Percentiles rank a stretch among this genome's conserved stretches.
These are phyloP conservation scores for Aspergillus neotritici DNA, from an alignment of 2,329 filamentous ascomycete genomes.

Conservation along the genomic window DNA sequence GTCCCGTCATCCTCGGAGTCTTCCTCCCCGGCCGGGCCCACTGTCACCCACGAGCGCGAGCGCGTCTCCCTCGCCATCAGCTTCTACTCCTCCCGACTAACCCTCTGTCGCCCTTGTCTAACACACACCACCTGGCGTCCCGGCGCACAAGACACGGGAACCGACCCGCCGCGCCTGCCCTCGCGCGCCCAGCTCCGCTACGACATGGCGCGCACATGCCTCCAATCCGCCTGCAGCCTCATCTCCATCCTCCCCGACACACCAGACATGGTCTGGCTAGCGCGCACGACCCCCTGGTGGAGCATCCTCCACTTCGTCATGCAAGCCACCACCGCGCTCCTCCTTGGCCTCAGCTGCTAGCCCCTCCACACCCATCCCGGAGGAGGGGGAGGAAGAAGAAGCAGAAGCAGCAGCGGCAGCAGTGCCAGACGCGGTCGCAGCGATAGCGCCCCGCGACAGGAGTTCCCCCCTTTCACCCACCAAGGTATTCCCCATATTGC, in stretches of 20 bases:
- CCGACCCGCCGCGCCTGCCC: slow-evolving; percentile 6
- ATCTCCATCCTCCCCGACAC: slow-evolving; percentile 35
- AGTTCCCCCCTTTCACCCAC: no score
- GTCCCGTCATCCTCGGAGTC: slow-evolving; percentile 8
- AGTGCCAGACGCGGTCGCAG: no score
- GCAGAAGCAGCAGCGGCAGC: no score
- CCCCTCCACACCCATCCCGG: not conserved
- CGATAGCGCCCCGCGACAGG: no score
- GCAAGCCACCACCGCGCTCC: slow-evolving; percentile 38
- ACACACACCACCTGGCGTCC: slow-evolving; percentile 20
- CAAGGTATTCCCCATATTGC: no score
- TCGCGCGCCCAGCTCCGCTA: slow-evolving; percentile 9
- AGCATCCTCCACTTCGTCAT: slow-evolving; percentile 40
- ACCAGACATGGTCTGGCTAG: slow-evolving; percentile 30
- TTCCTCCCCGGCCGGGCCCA: slow-evolving; percentile 11
- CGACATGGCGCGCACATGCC: slow-evolving; percentile 30
- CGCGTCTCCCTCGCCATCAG: slow-evolving; percentile 35
- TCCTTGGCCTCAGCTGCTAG: slow-evolving; percentile 32
- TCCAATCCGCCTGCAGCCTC: slow-evolving; percentile 34
- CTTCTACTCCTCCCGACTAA: slow-evolving; percentile 38
- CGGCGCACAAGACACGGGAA: not conserved
- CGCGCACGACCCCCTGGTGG: slow-evolving; percentile 38
- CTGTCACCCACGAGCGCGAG: slow-evolving; percentile 21
- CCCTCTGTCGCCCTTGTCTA: slow-evolving; percentile 39
- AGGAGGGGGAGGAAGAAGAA: no score